A percentile compares a stretch with the other conserved stretches of the same genome.
These are phyloP conservation scores for Gloeophyllum trabeum DNA, from an alignment of 768 basidiomycete genomes.

Conservation along the genomic window DNA sequence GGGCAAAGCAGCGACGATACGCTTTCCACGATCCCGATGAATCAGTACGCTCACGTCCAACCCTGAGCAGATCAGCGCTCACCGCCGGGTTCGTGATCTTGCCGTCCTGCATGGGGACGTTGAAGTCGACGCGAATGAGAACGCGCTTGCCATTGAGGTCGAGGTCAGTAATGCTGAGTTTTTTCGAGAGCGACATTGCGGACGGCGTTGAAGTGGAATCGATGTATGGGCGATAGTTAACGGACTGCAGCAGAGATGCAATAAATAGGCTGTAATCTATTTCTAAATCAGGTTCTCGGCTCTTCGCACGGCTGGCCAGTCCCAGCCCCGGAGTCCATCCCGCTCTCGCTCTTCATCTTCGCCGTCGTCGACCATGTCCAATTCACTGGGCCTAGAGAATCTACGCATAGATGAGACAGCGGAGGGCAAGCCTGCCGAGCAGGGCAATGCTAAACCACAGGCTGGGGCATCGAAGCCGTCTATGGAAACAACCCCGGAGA, in stretches of 20 bases:
- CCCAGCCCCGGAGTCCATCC: not conserved
- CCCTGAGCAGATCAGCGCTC: too few species aligned
- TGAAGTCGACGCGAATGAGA: conserved; percentile 93
- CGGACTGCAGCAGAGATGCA: too few species aligned
- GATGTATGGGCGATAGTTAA: not conserved
- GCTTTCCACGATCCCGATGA: conserved; percentile 32
- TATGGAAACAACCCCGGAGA: too few species aligned
- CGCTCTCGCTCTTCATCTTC: not conserved
- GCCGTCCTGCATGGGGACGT: conserved; percentile 84
- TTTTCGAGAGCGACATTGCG: conserved; percentile 89
- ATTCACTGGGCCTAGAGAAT: too few species aligned
- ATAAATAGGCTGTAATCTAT: too few species aligned
- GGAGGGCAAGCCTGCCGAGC: too few species aligned
- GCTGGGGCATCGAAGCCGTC: not conserved
- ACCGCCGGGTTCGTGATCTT: conserved; percentile 96
- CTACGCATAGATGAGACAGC: too few species aligned
- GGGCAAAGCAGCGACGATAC: conserved; percentile 93
- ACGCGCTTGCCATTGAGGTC: conserved; percentile 81
- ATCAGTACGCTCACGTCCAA: too few species aligned
- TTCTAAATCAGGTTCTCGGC: too few species aligned
- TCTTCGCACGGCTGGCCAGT: not conserved
- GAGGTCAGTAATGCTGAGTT: conserved; percentile 87
- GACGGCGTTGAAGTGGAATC: conserved; percentile 14
- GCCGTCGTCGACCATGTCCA: too few species aligned
- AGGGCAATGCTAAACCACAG: too few species aligned